Evolutionary conservation across 2,329 filamentous ascomycete species (phyloP), one percentile per base, ranked within the genome.

Genomic region (Pseudogymnoascus sp.): DNA sequence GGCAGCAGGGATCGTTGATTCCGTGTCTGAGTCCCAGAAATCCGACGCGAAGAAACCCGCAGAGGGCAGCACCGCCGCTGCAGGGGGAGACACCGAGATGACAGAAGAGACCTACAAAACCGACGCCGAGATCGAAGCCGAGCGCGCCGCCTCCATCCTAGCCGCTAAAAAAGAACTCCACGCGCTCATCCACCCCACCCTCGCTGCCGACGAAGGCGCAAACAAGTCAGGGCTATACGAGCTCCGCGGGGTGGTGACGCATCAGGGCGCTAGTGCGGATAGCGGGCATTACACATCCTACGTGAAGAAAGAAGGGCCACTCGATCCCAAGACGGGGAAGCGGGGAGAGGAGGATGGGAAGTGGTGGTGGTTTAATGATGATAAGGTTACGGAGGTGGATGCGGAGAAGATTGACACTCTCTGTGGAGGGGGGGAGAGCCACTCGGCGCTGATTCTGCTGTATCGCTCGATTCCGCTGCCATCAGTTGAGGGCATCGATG

Each of bases 321-420:
- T 91, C 63, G 89, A 95, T 68, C 81, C 87, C 13, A 85, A 86
- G 71, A 90, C 88, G 17, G 91, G 90, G 67, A 90, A 91, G 79
- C 80, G 85, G 70, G 85, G 84, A 61, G 86, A 89, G 71, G 91
- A 96, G 72, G 91, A 96, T 72, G 92, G 90, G 68, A 96, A 92
- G 71, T 99, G 94, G 94, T 99, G 94, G 93, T 99, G 94, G 93
- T 99, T 99, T 82, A 97, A 99, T 75, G 94, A 99, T 71, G 93
- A 99, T 73, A 95, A 92, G 79, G 94, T 99, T 35, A 86, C 89
- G 12, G 94, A 99, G 78, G 94, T 99, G 29, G 86, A 91, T 13
- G 80, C 85, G 27, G 93, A 97, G 70, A 94, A 96, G 80, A 95
- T 99, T 67, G 90, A 93, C 73, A 89, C 87, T 3, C 82, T 99